These are phyloP conservation scores for Penicillium lividum DNA, from an alignment of 495 filamentous ascomycete species.

Conservation along the genomic window DNA sequence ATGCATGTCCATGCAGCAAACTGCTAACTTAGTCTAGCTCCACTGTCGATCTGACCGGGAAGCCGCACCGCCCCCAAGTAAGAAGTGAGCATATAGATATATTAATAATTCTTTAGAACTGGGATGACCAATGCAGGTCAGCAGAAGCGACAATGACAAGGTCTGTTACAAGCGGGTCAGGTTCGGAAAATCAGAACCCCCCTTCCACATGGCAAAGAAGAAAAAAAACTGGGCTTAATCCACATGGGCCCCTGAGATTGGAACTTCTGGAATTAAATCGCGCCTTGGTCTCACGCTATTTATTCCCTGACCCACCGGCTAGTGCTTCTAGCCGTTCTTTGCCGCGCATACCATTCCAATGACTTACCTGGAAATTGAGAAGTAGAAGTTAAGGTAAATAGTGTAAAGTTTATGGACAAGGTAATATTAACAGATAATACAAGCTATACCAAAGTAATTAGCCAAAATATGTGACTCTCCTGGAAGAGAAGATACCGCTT, in stretches of 20 bases:
- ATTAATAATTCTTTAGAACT: neutral
- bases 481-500: no score
- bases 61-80: neutral
- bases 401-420: neutral
- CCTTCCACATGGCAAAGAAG: conserved; percentile 3
- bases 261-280: conserved; percentile 19
- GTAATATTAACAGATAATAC: neutral
- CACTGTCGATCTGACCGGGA: conserved; percentile 5
- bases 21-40: neutral
- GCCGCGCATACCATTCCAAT: conserved; percentile 19
- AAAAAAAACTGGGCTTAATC: conserved; percentile 2
- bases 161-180: neutral
- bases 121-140: no score
- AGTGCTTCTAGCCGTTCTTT: conserved; percentile 37
- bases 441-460: no score
- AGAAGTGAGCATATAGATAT: neutral
- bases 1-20: neutral
- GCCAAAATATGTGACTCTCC: no score
- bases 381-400: neutral
- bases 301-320: conserved; percentile 30
- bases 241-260: conserved; percentile 18
- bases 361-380: neutral
- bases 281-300: conserved; percentile 15
- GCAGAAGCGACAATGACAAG: no score
- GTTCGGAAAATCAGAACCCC: neutral